Base-by-base conservation (phyloP, 2,329 filamentous ascomycete genomes). In the Cladophialophora chaetospira region DNA sequence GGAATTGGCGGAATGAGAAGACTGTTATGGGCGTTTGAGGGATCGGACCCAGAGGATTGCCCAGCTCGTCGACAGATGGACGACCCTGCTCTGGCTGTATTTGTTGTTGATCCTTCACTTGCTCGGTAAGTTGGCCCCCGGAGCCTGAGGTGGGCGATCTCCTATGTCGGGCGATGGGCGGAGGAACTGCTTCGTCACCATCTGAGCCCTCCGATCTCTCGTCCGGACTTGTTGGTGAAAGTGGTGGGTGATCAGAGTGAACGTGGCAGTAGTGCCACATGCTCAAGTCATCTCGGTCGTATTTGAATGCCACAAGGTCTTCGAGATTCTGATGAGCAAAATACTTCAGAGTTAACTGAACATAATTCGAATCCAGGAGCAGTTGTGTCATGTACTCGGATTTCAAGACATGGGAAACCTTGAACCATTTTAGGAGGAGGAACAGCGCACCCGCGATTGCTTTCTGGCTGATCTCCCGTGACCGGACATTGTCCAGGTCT, bases 341-440 rank as follows among this genome's bases (percentile, higher is more conserved):
- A 46, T 97, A 84, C 75, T 97, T 97, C 28, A 99, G 77, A 21
- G 96, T 88, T 26, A 99, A 78, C 0, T 93, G 93, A 5, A 99
- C 81, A 71, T 97, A 99, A 71, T 96, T 97, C 3, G 91, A 94
- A 72, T 99, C 94, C 25, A 99, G 81, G 9, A 99, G 78, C 2
- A 99, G 82, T 69, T 99, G 94, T 0, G 91, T 93, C 68, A 99
- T 77, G 68, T 97, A 97, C 73, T 99, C 94, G 65, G 94, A 97
- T 70, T 97, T 96, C 63, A 99, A 78, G 25, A 97, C 83, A 70
- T 99, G 94, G 56, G 91, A 97, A 52, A 96, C 79, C 71, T 96
- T 95, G 67, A 97, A 88, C 94, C 94, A 99, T 73, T 97, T 99
- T 59, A 97, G 71, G 42, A 97, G 74, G n/a, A 96, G 77, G 25